Evolutionary conservation across 2,329 filamentous ascomycete species (phyloP).

Genomic region (Nigrograna mackinnonii): DNA sequence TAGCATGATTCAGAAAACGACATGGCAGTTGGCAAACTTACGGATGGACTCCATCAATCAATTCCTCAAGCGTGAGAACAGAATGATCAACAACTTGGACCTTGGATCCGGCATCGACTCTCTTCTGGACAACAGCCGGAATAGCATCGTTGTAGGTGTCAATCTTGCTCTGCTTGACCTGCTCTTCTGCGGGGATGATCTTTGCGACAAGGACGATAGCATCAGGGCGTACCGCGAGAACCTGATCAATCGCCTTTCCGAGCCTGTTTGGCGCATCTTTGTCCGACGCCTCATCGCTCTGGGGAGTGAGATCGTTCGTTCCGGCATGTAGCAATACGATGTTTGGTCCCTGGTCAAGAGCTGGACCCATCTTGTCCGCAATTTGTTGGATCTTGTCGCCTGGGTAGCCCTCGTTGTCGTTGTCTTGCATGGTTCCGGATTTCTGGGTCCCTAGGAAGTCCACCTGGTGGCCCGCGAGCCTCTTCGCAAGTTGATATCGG

Average conservation of each 20-base stretch:
- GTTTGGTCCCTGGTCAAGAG: slow-evolving; percentile 20
- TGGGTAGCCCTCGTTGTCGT: slow-evolving; percentile 36
- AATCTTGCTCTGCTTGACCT: slow-evolving; percentile 14
- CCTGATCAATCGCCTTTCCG: slow-evolving; percentile 32
- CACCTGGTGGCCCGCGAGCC: slow-evolving; percentile 25
- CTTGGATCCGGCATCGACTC: slow-evolving; percentile 21
- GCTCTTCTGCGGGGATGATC: slow-evolving; percentile 28
- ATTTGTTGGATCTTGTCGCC: slow-evolving; percentile 36
- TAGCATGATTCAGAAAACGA: slow-evolving; percentile 1
- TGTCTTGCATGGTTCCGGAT: slow-evolving; percentile 37
- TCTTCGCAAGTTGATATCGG: slow-evolving; percentile 27
- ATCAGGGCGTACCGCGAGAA: slow-evolving; percentile 30
- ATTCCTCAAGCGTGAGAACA: slow-evolving; percentile 15
- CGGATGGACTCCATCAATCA: slow-evolving; percentile 33
- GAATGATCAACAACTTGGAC: slow-evolving; percentile 28
- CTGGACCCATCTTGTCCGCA: slow-evolving; percentile 10
- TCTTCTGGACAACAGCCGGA: slow-evolving; percentile 20
- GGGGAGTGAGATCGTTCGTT: slow-evolving; percentile 23
- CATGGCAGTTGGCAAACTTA: slow-evolving; percentile 9
- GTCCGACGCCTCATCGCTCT: slow-evolving; percentile 16
- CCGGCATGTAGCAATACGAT: slow-evolving; percentile 26
- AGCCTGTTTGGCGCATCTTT: slow-evolving; percentile 36
- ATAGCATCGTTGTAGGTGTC: slow-evolving; percentile 26
- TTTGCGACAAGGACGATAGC: slow-evolving; percentile 42
- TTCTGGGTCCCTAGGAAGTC: slow-evolving; percentile 34